Conservation (phyloP, 2,329 filamentous ascomycete species). For the Blumeria graminis region DNA sequence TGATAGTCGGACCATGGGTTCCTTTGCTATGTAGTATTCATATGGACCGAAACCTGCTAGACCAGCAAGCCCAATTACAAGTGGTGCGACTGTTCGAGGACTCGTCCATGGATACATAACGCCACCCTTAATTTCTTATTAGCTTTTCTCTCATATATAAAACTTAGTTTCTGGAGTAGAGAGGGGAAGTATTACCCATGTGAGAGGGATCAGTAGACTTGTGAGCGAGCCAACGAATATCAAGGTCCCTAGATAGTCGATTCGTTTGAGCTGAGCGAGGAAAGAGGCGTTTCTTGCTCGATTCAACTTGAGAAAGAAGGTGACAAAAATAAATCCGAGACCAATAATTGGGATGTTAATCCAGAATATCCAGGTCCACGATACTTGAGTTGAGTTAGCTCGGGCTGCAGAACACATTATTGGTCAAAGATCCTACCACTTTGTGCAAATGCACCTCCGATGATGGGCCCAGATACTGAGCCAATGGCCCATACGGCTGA, state of each 20-base stretch:
- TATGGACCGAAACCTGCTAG: conserved; percentile 18
- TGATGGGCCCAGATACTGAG: conserved; percentile 25
- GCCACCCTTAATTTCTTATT: conserved; percentile 14
- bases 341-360: conserved; percentile 12
- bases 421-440: conserved; percentile 9
- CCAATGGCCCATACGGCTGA: conserved; percentile 27
- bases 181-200: conserved; percentile 19
- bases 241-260: conserved; percentile 38
- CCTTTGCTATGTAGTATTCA: conserved; percentile 13
- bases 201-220: conserved; percentile 33
- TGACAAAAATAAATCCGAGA: conserved; percentile 6
- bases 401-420: not conserved
- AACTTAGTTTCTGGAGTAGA: no score
- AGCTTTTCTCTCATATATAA: no score
- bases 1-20: conserved; percentile 17
- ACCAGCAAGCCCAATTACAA: conserved; percentile 21
- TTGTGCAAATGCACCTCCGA: conserved; percentile 29
- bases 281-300: conserved; percentile 3
- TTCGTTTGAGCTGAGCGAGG: conserved; percentile 18
- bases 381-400: conserved; percentile 6
- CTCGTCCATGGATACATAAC: conserved; percentile 20
- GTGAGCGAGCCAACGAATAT: conserved; percentile 34
- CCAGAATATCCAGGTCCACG: conserved; percentile 41
- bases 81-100: conserved; percentile 18
- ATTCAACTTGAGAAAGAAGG: conserved; percentile 9